phyloP scores from a whole-genome alignment of 805 yeast genomes.

The Ogataea polymorpha region DNA sequence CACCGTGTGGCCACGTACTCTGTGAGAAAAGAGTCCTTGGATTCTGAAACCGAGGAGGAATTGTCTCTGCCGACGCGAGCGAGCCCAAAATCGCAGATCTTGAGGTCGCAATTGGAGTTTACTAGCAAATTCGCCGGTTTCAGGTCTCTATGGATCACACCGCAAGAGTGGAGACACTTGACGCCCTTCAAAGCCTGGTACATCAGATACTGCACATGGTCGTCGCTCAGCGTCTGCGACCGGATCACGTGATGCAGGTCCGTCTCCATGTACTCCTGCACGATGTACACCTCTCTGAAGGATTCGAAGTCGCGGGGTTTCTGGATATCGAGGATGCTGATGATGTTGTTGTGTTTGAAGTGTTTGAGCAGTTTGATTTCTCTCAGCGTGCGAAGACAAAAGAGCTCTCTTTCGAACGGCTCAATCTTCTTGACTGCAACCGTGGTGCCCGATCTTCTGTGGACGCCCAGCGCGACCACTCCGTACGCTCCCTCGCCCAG shows the following conservation, averaged over 20 bases:
- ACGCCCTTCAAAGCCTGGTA: constrained; percentile 71
- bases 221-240: constrained; percentile 56
- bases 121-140: constrained; percentile 71
- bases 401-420: constrained; percentile 63
- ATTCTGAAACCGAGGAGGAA: constrained; percentile 29
- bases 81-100: constrained; percentile 76
- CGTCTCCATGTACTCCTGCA: constrained; percentile 77
- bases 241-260: constrained; percentile 64
- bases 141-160: constrained; percentile 72
- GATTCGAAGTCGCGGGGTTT: constrained; percentile 55
- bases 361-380: constrained; percentile 65
- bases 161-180: constrained; percentile 67
- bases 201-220: constrained; percentile 66
- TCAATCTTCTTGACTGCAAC: constrained; percentile 79
- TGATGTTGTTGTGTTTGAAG: constrained; percentile 72
- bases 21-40: constrained; percentile 46
- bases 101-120: constrained; percentile 69
- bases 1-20: constrained; percentile 84
- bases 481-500: constrained; percentile 86
- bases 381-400: constrained; percentile 66
- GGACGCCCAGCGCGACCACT: constrained; percentile 67
- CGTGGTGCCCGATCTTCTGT: constrained; percentile 50
- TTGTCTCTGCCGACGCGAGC: constrained; percentile 55
- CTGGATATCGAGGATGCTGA: constrained; percentile 63
- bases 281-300: constrained; percentile 69